Evolutionary conservation across 139 green algal species (phyloP), one percentile per base, ranked within the genome.

Genomic region (Yamagishiella unicocca): DNA sequence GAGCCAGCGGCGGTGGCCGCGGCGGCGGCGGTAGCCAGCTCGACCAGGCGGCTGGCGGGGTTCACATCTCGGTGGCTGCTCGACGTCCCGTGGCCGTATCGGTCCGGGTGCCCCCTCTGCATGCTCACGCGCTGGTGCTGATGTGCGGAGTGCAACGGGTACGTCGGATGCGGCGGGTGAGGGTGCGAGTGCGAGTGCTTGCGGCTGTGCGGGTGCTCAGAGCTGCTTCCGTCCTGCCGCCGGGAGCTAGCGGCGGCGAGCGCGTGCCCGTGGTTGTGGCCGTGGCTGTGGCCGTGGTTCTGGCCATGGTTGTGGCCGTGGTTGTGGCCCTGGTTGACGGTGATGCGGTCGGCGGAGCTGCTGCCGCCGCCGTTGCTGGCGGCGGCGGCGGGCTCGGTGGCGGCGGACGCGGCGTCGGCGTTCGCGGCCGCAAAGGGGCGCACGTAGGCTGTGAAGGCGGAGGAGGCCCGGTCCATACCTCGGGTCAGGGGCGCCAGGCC

Each of bases 381-480:
- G 0, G 76, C 74, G 53, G 46, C 45, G 12, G 74, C 31, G 53
- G 72, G 43, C 72, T 62, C 72, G 1, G n/a, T 58, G 74, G 35
- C 2, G 4, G 24, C n/a, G 19, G 31, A 31, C 35, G 2, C 22
- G 27, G 76, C 7, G 54, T 38, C 37, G 54, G 76, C 37, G 53
- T 9, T 54, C 2, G 45, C 37, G 38, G 71, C 21, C 12, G 68
- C 25, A 3, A 53, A 68, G n/a, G 74, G 54, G 9, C 77, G 37
- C 9, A 85, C 79, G n/a, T 85, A 85, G 12, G 79, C 79, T 9
- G 79, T 85, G 79, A 85, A 85, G 61, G 79, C 79, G 0, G 79
- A 85, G 29, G 61, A 62, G 29, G 43, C 58, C 4, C 79, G 79
- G 21, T 85, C 79, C 2, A 24, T 10, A 5, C 24, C 55, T 0